These are phyloP conservation scores for Alternaria ethzedia DNA, from an alignment of 2,329 filamentous ascomycete genomes.

Conservation along the genomic window DNA sequence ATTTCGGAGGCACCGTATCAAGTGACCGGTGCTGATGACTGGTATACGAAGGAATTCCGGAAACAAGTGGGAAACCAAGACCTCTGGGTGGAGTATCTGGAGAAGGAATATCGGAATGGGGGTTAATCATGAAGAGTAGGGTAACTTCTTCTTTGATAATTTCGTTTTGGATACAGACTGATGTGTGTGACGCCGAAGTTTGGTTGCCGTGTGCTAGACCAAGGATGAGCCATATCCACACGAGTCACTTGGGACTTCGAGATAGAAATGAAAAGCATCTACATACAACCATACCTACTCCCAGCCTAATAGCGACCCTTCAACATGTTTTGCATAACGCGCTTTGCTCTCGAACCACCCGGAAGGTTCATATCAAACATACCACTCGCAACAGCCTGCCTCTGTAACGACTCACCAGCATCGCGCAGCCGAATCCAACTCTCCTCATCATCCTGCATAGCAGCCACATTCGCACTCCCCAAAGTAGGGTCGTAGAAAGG, in stretches of 20 bases:
- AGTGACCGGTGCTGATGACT: background rate
- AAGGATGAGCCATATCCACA: background rate
- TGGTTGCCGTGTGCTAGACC: rapidly evolving
- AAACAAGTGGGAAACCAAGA: background rate
- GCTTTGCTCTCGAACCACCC: constrained; percentile 1
- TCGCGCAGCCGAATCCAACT: background rate
- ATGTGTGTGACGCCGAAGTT: background rate
- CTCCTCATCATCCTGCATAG: background rate
- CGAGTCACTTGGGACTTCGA: background rate
- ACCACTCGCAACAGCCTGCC: constrained; percentile 5
- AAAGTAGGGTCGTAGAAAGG: constrained; percentile 32
- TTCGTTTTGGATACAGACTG: background rate
- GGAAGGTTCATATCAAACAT: constrained; percentile 5
- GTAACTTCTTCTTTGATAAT: background rate
- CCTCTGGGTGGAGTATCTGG: background rate
- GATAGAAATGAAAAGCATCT: background rate
- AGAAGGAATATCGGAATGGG: background rate
- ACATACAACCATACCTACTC: background rate
- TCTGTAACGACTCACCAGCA: constrained; percentile 5
- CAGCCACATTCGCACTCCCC: background rate
- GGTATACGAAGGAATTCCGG: background rate
- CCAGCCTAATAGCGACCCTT: background rate
- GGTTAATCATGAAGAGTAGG: background rate
- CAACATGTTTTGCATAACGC: background rate
- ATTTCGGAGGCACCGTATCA: background rate